Evolutionary conservation across 192 early-diverging fungal genomes (phyloP).

Genomic region (Umbelopsis sp.): DNA sequence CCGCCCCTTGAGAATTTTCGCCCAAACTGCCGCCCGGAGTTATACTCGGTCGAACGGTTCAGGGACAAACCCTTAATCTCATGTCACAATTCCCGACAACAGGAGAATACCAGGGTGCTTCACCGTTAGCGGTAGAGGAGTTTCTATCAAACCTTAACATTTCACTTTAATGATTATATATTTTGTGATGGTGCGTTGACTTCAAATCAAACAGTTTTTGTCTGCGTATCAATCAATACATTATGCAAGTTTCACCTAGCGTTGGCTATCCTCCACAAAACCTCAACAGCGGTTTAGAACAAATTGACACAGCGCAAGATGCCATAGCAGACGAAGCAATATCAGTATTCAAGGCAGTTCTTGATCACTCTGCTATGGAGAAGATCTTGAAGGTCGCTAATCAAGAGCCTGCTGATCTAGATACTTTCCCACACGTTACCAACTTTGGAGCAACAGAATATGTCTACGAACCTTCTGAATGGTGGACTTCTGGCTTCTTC

Average conservation of each 20-base stretch:
- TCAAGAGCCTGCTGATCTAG: background rate
- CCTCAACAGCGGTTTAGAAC: background rate
- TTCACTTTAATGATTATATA: background rate
- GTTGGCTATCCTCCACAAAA: slow-evolving; percentile 6
- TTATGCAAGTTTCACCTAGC: slow-evolving; percentile 3
- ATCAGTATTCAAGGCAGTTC: slow-evolving; percentile 20
- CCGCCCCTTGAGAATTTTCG: no score
- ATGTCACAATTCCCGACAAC: no score
- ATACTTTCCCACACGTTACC: slow-evolving; percentile 17
- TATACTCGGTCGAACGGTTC: no score
- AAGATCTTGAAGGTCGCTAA: slow-evolving; percentile 22
- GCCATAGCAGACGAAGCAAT: background rate
- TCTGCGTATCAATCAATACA: background rate
- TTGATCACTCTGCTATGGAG: background rate
- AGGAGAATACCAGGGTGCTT: background rate
- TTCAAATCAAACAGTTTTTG: background rate
- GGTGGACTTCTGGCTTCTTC: slow-evolving; percentile 27
- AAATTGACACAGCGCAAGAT: background rate
- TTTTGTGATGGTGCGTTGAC: background rate
- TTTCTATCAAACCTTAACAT: background rate
- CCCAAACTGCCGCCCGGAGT: no score
- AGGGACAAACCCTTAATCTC: no score
- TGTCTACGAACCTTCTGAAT: slow-evolving; percentile 17
- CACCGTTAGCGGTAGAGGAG: background rate
- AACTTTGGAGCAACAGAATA: slow-evolving; percentile 9